Percentiles rank a stretch among this genome's conserved stretches.
These are phyloP conservation scores for Pythium insidiosum DNA, from an alignment of 352 stramenopile genomes.

Conservation along the genomic window DNA sequence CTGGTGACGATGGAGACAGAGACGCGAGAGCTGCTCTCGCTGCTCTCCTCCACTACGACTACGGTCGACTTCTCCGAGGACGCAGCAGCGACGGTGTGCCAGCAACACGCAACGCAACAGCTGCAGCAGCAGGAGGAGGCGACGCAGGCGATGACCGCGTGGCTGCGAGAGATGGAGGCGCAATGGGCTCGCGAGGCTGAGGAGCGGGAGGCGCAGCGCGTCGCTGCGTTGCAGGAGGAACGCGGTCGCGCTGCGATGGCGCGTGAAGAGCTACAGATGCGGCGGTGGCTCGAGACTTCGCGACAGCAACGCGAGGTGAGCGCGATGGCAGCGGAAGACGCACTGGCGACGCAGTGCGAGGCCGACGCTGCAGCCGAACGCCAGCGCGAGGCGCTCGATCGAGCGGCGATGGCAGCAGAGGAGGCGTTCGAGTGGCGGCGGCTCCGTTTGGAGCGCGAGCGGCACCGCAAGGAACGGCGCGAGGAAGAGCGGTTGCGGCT, in stretches of 20 bases:
- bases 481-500: conserved; percentile 16
- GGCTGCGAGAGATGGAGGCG: too few relatives aligned
- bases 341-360: too few relatives aligned
- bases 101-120: conserved; percentile 13
- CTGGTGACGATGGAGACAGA: too few relatives aligned
- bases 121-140: conserved; percentile 9
- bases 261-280: too few relatives aligned
- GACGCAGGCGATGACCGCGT: not conserved
- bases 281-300: not conserved
- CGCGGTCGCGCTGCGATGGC: too few relatives aligned
- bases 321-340: too few relatives aligned
- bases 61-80: too few relatives aligned
- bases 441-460: not conserved
- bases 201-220: not conserved
- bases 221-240: not conserved
- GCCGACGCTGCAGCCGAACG: too few relatives aligned
- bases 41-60: too few relatives aligned
- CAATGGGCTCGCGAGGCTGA: too few relatives aligned
- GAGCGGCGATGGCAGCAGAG: conserved; percentile 5
- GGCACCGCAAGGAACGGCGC: conserved; percentile 4
- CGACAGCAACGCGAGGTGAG: too few relatives aligned
- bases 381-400: not conserved
- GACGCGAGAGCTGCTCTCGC: too few relatives aligned
- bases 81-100: conserved; percentile 15
- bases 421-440: conserved; percentile 5